Base-by-base conservation (phyloP, 768 basidiomycete species). In the Trichaptum fuscoviolaceum region DNA sequence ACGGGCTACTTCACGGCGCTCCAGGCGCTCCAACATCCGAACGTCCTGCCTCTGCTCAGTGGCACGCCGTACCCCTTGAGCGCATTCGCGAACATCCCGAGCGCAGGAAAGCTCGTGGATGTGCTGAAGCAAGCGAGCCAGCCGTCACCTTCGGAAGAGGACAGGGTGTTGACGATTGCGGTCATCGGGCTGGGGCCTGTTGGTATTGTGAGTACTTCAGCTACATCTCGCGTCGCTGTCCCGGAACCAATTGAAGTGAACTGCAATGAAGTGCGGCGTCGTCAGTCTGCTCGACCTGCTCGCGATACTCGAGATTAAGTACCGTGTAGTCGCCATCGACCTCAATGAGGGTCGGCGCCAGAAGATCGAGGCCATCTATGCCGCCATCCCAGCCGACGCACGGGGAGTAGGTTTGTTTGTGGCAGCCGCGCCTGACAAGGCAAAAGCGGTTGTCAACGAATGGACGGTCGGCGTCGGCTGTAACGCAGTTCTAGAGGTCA, bases 101-200 rank as follows among this genome's bases (percentile, higher is more conserved):
- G 15, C 42, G 59, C 59, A 12, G 59, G 17, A 9, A 4, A 20
- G 30, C 42, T 52, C 42, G 42, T 52, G 3, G 3, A 4, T 12
- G 42, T 52, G 6, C 42, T 52, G 15, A 12, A 12, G 10, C 42
- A 20, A 3, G 42, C 42, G 42, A 5, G 18, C n/a, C 27, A 23
- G 30, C 25, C 3, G 6, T 59, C 65, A 8, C 59, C 66, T 7
- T 62, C 65, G 10, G 68, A 76, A 5, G 81, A 82, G 64, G 89
- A 92, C 67, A 79, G 74, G 66, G 67, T 76, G 8, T 72, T 92
- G 66, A 87, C 85, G 0, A 77, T 92, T 64, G 92, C 87, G 0
- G 77, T 93, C 35, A 76, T 93, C 25, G 92, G 91, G 3, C 79
- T 93, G 64, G 92, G 92, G 7, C 91, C 92, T n/a, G 92, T 93